These are phyloP conservation scores for Lentinula aciculospora DNA, from an alignment of 768 basidiomycete genomes.

Conservation along the genomic window DNA sequence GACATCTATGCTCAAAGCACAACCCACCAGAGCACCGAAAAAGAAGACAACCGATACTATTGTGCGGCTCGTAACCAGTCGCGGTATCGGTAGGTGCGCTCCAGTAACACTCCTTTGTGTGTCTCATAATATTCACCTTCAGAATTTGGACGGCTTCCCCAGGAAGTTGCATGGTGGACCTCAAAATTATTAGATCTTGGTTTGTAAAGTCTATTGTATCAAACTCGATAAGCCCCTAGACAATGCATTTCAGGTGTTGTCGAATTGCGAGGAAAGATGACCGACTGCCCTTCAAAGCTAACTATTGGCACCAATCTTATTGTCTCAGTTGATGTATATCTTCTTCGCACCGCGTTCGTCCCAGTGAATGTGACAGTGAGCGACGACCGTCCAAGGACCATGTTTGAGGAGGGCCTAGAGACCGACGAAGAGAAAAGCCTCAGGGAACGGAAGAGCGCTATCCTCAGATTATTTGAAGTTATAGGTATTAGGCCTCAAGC, in stretches of 20 bases:
- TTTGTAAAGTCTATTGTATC: constrained; percentile 19
- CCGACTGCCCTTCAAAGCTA: constrained; percentile 70
- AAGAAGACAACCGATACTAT: constrained; percentile 53
- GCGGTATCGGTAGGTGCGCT: constrained; percentile 54
- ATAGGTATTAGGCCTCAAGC: constrained; percentile 64
- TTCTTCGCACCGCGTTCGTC: constrained; percentile 66
- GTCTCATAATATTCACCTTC: constrained; percentile 2
- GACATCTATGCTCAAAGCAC: constrained; percentile 58
- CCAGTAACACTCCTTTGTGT: not conserved
- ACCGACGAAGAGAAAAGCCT: constrained; percentile 75
- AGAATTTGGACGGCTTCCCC: constrained; percentile 79
- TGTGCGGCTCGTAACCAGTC: constrained; percentile 57
- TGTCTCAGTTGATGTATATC: constrained; percentile 67
- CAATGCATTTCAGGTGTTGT: constrained; percentile 53
- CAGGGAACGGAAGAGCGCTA: constrained; percentile 71
- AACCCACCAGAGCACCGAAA: constrained; percentile 39
- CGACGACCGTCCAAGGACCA: constrained; percentile 24
- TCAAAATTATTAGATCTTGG: constrained; percentile 70
- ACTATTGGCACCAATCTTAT: constrained; percentile 75
- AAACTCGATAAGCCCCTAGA: not conserved
- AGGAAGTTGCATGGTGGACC: constrained; percentile 67
- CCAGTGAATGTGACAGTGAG: constrained; percentile 29
- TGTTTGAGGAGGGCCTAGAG: constrained; percentile 76
- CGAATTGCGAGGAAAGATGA: constrained; percentile 64
- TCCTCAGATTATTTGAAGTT: constrained; percentile 68